These are phyloP conservation scores for Ampelomyces quisqualis DNA, from an alignment of 2,329 filamentous ascomycete species.

Conservation along the genomic window DNA sequence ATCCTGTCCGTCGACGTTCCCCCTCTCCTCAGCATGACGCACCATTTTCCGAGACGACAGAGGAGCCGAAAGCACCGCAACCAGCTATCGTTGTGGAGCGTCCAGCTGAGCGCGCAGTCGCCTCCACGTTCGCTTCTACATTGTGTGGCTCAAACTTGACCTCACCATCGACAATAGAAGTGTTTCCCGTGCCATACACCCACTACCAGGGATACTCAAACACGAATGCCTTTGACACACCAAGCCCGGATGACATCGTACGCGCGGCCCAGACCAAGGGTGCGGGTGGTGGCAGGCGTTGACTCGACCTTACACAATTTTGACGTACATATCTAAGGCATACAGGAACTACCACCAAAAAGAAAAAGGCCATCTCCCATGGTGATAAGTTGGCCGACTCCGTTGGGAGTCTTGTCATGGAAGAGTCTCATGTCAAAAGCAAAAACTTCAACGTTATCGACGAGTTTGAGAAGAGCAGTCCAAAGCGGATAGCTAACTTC, in stretches of 20 bases:
- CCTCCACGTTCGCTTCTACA: constrained; percentile 54
- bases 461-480: constrained; percentile 72
- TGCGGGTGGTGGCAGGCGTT: constrained; percentile 42
- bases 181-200: constrained; percentile 46
- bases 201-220: constrained; percentile 43
- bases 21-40: constrained; percentile 27
- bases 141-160: constrained; percentile 45
- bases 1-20: constrained; percentile 34
- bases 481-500: constrained; percentile 83
- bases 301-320: constrained; percentile 12
- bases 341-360: constrained; percentile 33
- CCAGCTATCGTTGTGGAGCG: constrained; percentile 27
- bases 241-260: constrained; percentile 90
- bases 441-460: constrained; percentile 84
- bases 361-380: constrained; percentile 14
- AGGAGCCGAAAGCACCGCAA: constrained; percentile 17
- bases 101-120: constrained; percentile 47
- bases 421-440: constrained; percentile 58
- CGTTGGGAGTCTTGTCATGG: constrained; percentile 52
- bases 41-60: constrained; percentile 12
- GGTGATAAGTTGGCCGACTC: constrained; percentile 47
- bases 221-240: constrained; percentile 70
- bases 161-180: constrained; percentile 2
- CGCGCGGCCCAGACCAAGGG: constrained; percentile 69
- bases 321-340: constrained; percentile 23